Percentiles rank a stretch among this genome's conserved stretches.
Conservation (phyloP, 768 basidiomycete genomes). For the Leccinum olivaceopallidum region DNA sequence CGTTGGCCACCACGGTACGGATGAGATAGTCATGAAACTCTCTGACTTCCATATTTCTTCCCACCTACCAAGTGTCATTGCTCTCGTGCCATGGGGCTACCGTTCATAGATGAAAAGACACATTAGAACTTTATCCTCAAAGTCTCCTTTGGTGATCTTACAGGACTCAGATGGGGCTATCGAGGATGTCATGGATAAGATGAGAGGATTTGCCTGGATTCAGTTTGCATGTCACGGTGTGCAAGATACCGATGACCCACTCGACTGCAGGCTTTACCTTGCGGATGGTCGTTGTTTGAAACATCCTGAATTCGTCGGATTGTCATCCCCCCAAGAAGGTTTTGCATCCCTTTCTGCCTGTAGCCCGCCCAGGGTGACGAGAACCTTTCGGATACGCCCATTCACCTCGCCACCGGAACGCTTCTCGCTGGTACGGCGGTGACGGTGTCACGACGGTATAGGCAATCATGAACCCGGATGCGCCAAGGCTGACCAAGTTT, state of each 20-base stretch:
- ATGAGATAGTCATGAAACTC: not conserved
- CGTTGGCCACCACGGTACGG: not conserved
- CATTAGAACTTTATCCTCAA: not conserved
- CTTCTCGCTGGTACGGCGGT: not conserved
- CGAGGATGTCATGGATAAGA: not conserved
- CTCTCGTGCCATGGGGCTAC: not conserved
- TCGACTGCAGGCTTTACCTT: conserved; percentile 21
- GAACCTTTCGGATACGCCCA: not conserved
- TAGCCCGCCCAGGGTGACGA: not conserved
- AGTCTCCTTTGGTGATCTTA: not conserved
- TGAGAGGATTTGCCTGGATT: conserved; percentile 8
- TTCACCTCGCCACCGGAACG: not conserved
- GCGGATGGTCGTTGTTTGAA: not conserved
- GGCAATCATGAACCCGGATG: not conserved
- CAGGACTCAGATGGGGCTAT: not conserved
- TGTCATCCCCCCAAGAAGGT: conserved; percentile 16
- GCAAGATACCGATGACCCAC: conserved; percentile 21
- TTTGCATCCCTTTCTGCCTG: conserved; percentile 26
- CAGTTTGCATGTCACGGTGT: conserved; percentile 35
- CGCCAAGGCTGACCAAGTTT: not conserved
- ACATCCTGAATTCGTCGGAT: not conserved
- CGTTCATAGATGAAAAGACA: not conserved
- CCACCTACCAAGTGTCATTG: not conserved
- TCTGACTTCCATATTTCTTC: not conserved
- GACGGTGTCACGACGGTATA: not conserved